Conservation (phyloP, 306 rosid species). For the Lathyrus oleraceus region DNA sequence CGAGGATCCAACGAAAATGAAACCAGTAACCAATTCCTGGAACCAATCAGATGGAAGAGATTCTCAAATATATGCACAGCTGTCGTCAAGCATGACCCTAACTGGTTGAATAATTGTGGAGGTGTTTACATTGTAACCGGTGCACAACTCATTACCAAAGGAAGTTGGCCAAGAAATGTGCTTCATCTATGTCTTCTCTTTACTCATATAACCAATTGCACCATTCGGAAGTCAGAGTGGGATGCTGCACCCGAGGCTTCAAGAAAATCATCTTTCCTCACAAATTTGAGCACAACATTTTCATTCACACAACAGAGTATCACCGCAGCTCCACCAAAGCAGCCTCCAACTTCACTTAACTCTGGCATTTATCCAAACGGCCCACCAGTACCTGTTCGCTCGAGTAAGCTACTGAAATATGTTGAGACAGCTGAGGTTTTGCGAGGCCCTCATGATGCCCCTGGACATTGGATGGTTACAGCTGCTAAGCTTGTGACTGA, state of each 20-base stretch:
- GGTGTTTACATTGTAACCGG: conserved; percentile 92
- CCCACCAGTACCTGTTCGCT: conserved; percentile 67
- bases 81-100: conserved; percentile 76
- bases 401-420: conserved; percentile 66
- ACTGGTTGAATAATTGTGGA: conserved; percentile 63
- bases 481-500: conserved; percentile 84
- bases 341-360: conserved; percentile 70
- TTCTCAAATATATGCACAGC: conserved; percentile 85
- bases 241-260: conserved; percentile 70
- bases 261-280: conserved; percentile 75
- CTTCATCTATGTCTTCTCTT: conserved; percentile 86
- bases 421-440: conserved; percentile 84
- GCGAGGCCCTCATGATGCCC: conserved; percentile 86
- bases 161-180: conserved; percentile 84
- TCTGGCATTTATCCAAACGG: conserved; percentile 89
- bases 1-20: conserved; percentile 76
- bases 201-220: conserved; percentile 66
- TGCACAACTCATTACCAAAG: conserved; percentile 79
- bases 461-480: conserved; percentile 92
- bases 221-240: conserved; percentile 83
- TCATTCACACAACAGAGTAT: conserved; percentile 75
- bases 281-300: conserved; percentile 85
- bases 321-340: conserved; percentile 63
- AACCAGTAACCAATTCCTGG: conserved; percentile 57
- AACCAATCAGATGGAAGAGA: conserved; percentile 83